A percentile compares a stretch with the other conserved stretches of the same genome.
Evolutionary conservation across 495 filamentous ascomycete species (phyloP).

Genomic region (Tricharina praecox): DNA sequence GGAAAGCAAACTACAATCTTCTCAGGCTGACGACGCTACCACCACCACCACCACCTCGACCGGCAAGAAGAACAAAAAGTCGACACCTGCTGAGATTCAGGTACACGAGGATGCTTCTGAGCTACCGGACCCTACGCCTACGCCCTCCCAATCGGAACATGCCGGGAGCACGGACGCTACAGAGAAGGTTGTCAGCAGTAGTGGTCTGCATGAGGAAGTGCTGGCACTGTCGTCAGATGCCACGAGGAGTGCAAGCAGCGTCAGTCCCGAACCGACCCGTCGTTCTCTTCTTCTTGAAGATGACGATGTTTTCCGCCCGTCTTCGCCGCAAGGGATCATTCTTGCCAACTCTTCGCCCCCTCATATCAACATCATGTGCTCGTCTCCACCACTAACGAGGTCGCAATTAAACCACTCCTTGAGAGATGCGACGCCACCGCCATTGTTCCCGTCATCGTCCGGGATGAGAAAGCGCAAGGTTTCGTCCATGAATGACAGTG

Average conservation of each 20-base stretch:
- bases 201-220: slow-evolving; percentile 11
- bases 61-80: background rate
- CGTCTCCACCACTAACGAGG: slow-evolving; percentile 66
- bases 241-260: slow-evolving; percentile 76
- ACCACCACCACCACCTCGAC: too few species aligned
- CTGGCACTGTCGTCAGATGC: slow-evolving; percentile 62
- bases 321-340: slow-evolving; percentile 44
- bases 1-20: background rate
- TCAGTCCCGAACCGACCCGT: slow-evolving; percentile 42
- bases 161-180: slow-evolving; percentile 22
- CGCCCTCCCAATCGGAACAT: slow-evolving; percentile 7
- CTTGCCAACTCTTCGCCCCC: slow-evolving; percentile 28
- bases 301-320: slow-evolving; percentile 34
- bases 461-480: slow-evolving; percentile 49
- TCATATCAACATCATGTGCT: slow-evolving; percentile 38
- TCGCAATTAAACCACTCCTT: slow-evolving; percentile 39
- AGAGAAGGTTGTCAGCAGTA: slow-evolving; percentile 10
- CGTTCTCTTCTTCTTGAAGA: slow-evolving; percentile 40
- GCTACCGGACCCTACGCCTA: slow-evolving; percentile 1
- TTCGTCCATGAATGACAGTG: slow-evolving; percentile 72
- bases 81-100: slow-evolving; percentile 10
- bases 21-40: background rate
- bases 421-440: slow-evolving; percentile 60
- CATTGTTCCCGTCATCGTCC: slow-evolving; percentile 42
- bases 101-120: slow-evolving; percentile 18